Percentiles rank a stretch among this genome's conserved stretches.
Evolutionary conservation across 208 protist species (phyloP).

Genomic region (Leishmania turanica): DNA sequence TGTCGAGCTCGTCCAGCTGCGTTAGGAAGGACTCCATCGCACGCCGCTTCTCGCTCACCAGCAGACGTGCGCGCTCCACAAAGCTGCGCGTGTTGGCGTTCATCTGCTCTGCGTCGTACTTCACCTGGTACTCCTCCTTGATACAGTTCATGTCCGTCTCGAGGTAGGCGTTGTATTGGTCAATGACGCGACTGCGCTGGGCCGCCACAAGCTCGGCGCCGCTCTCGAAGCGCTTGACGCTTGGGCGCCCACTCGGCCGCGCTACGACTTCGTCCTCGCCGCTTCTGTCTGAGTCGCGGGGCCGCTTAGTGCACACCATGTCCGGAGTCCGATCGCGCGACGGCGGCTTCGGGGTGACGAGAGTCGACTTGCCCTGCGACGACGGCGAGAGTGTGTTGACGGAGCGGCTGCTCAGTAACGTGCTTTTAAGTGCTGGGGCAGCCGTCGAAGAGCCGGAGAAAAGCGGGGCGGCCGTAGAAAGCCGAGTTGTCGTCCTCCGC

Average conservation of each 20-base stretch:
- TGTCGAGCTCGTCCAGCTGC: constrained; percentile 38
- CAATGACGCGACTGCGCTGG: constrained; percentile 36
- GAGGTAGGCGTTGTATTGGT: constrained; percentile 47
- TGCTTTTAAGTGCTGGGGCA: constrained; percentile 14
- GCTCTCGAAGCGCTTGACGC: constrained; percentile 22
- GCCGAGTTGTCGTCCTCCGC: constrained; percentile 6
- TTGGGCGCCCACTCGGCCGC: constrained; percentile 18
- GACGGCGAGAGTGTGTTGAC: constrained; percentile 18
- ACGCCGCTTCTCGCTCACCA: constrained; percentile 34
- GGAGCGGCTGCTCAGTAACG: constrained; percentile 26
- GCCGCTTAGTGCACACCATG: constrained; percentile 27
- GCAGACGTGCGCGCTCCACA: constrained; percentile 27
- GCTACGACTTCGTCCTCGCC: constrained; percentile 6
- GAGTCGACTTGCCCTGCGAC: constrained; percentile 4
- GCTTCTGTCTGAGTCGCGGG: constrained; percentile 6
- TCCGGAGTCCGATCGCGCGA: constrained; percentile 30
- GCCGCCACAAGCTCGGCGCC: constrained; percentile 32
- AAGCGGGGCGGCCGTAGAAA: constrained; percentile 15
- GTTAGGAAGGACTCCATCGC: constrained; percentile 44
- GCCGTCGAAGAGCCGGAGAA: not conserved
- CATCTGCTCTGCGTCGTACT: constrained; percentile 58
- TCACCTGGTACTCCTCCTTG: constrained; percentile 64
- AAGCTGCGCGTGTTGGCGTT: constrained; percentile 38
- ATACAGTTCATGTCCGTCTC: constrained; percentile 59
- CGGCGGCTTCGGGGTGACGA: constrained; percentile 10